Conservation (phyloP, 495 filamentous ascomycete species). For the Annulohypoxylon maeteangense region DNA sequence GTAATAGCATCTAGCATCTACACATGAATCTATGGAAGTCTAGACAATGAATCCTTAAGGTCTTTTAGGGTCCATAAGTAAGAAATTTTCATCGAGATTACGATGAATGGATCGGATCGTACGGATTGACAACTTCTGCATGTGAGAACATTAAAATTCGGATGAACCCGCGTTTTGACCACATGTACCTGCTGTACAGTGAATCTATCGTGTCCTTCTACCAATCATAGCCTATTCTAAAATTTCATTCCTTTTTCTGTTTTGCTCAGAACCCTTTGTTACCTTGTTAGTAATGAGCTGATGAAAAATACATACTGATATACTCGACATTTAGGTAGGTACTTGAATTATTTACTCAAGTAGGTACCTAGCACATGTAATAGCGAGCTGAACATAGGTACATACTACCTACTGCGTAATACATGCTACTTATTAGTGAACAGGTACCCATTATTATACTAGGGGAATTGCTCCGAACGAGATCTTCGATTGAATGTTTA, state of each 20-base stretch:
- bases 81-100: constrained; percentile 36
- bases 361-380: too few species aligned
- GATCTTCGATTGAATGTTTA: neutral
- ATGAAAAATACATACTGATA: neutral
- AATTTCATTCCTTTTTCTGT: neutral
- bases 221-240: neutral
- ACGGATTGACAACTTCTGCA: constrained; percentile 28
- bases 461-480: neutral
- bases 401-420: too few species aligned
- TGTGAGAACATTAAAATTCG: constrained; percentile 29
- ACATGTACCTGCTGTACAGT: neutral
- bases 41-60: neutral
- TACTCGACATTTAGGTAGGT: neutral
- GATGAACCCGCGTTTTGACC: constrained; percentile 29
- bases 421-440: neutral
- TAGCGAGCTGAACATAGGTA: too few species aligned
- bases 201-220: neutral
- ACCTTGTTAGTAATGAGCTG: neutral
- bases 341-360: too few species aligned
- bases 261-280: neutral
- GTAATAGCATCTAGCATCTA: neutral
- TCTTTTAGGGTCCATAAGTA: neutral
- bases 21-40: neutral
- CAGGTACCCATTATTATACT: neutral
- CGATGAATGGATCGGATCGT: constrained; percentile 23